phyloP scores from a whole-genome alignment of 371 early-diverging fungal species.

The Saksenaea vasiformis region DNA sequence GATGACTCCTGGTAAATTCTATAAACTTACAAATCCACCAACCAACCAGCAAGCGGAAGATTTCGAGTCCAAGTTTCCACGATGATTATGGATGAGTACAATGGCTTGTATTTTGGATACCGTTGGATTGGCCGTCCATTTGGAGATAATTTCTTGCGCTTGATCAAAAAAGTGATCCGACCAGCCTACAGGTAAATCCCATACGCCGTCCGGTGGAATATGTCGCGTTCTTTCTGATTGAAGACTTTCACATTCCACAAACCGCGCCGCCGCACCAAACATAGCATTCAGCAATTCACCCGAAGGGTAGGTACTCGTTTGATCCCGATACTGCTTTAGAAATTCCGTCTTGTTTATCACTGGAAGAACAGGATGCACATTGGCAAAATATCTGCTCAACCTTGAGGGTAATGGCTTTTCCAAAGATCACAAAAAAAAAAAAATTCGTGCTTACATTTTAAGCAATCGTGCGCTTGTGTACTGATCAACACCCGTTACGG shows the following conservation, averaged over 20 bases:
- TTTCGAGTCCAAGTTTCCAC: slow-evolving; percentile 44
- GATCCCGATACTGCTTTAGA: slow-evolving; percentile 44
- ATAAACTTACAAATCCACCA: slow-evolving; percentile 30
- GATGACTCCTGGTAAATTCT: neutral
- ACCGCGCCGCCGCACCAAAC: slow-evolving; percentile 52
- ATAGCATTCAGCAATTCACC: slow-evolving; percentile 47
- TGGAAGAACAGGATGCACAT: slow-evolving; percentile 48
- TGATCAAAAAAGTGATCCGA: slow-evolving; percentile 50
- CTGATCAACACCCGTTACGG: slow-evolving; percentile 37
- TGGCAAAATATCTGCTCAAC: slow-evolving; percentile 40
- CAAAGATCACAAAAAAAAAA: neutral
- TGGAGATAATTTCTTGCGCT: slow-evolving; percentile 29
- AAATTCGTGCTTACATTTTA: slow-evolving; percentile 31
- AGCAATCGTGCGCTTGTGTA: slow-evolving; percentile 41
- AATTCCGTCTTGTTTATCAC: slow-evolving; percentile 47
- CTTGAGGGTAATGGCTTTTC: neutral
- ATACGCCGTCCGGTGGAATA: slow-evolving; percentile 32
- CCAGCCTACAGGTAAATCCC: slow-evolving; percentile 49
- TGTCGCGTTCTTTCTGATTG: slow-evolving; percentile 14
- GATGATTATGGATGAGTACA: slow-evolving; percentile 46
- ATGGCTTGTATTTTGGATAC: slow-evolving; percentile 48
- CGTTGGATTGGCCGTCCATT: slow-evolving; percentile 27
- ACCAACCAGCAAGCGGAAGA: slow-evolving; percentile 48
- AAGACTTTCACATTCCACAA: slow-evolving; percentile 39
- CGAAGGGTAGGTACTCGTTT: slow-evolving; percentile 36